phyloP scores from a whole-genome alignment of 2,329 filamentous ascomycete species.

The Trichoderma arundinaceum region DNA sequence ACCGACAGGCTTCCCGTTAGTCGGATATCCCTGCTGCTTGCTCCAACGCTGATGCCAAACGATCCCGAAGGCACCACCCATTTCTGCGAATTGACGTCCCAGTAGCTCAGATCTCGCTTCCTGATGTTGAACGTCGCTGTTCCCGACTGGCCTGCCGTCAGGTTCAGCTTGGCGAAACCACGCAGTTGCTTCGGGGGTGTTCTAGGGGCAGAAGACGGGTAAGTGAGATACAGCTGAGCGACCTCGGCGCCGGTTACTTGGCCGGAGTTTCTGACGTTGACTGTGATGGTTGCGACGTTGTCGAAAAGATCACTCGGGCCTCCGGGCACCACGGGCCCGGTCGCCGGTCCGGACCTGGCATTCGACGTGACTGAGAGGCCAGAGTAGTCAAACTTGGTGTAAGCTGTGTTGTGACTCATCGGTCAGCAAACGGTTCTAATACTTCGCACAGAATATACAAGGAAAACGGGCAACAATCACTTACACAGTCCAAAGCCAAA shows the following conservation, averaged over 20 bases:
- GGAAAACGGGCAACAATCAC: slow-evolving; percentile 42
- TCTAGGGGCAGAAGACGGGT: slow-evolving; percentile 47
- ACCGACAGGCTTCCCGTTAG: slow-evolving; percentile 41
- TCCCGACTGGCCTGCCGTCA: slow-evolving; percentile 62
- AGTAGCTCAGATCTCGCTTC: slow-evolving; percentile 69
- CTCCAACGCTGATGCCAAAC: slow-evolving; percentile 52
- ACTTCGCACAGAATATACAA: background rate
- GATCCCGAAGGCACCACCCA: slow-evolving; percentile 58
- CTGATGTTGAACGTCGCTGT: slow-evolving; percentile 57
- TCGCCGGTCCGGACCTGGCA: slow-evolving; percentile 49
- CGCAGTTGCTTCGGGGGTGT: slow-evolving; percentile 63
- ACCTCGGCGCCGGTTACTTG: slow-evolving; percentile 55
- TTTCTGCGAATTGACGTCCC: slow-evolving; percentile 66
- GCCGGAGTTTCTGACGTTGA: slow-evolving; percentile 70
- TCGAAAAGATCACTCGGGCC: slow-evolving; percentile 55
- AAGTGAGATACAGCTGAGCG: slow-evolving; percentile 59
- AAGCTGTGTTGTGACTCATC: slow-evolving; percentile 54
- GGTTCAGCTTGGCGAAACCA: slow-evolving; percentile 64
- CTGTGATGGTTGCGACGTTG: slow-evolving; percentile 56
- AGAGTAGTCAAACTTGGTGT: slow-evolving; percentile 68
- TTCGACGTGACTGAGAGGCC: slow-evolving; percentile 42
- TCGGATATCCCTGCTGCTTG: slow-evolving; percentile 54
- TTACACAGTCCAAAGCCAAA: slow-evolving; percentile 75
- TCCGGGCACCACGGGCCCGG: slow-evolving; percentile 49
- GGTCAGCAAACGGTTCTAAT: background rate